Evolutionary conservation across 2,329 filamentous ascomycete species (phyloP).

Genomic region (Microsporum ferrugineum): DNA sequence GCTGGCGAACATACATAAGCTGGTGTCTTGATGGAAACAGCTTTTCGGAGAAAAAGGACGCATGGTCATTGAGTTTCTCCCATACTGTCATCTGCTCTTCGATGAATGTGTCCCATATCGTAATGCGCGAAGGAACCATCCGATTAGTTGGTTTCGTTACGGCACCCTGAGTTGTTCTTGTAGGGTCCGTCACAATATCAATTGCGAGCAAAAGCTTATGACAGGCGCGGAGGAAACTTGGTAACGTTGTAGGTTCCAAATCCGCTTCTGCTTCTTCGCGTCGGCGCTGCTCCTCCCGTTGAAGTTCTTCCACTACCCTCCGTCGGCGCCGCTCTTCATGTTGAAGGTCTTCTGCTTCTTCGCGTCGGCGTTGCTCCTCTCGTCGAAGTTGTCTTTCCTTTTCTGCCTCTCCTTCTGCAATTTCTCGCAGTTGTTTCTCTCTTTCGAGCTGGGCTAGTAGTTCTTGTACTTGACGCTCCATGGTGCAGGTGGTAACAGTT

Average conservation of each 20-base stretch:
- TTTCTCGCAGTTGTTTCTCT: too few species aligned
- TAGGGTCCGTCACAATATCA: conserved; percentile 9
- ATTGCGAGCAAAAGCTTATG: conserved; percentile 11
- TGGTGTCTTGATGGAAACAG: conserved; percentile 12
- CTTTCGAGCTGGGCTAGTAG: too few species aligned
- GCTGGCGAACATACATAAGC: conserved; percentile 10
- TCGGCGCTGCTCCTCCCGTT: not conserved
- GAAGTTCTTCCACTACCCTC: not conserved
- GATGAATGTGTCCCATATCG: conserved; percentile 7
- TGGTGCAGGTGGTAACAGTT: too few species aligned
- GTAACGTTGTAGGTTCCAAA: not conserved
- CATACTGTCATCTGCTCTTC: conserved; percentile 7
- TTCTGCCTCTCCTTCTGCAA: too few species aligned
- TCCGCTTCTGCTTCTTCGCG: not conserved
- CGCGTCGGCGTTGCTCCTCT: not conserved
- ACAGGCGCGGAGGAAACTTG: conserved; percentile 5
- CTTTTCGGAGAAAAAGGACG: conserved; percentile 7
- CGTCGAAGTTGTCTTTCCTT: too few species aligned
- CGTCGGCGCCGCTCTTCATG: not conserved
- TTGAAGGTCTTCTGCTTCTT: not conserved
- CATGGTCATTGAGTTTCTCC: conserved; percentile 6
- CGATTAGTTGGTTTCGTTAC: conserved; percentile 12
- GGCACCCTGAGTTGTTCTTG: conserved; percentile 12
- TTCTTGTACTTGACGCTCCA: too few species aligned
- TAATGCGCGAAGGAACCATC: conserved; percentile 10